Evolutionary conservation across 2,329 filamentous ascomycete genomes (phyloP), one percentile per base, ranked within the genome.

Genomic region (Aspergillus quadricinctus): DNA sequence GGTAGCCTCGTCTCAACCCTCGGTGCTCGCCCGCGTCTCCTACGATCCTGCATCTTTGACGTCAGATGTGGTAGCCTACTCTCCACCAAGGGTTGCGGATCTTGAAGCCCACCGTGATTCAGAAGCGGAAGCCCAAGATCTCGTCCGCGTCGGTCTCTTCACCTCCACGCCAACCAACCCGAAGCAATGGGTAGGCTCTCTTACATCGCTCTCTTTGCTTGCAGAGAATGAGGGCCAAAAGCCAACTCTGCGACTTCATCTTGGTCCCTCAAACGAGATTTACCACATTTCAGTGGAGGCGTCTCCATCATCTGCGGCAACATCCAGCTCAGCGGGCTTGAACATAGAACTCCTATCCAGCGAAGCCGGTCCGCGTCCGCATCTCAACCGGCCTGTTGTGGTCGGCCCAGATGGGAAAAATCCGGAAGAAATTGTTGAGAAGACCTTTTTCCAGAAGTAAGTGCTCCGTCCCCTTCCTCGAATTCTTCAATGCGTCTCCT

Each of bases 101-200:
- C 49, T 28, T 41, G 31, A 31, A 56, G 19, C 51, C 52, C 29
- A 48, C 55, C 9, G 21, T 14, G 37, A 57, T 51, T 29, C 58
- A 54, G 35, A 60, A 56, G 49, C 63, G 49, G 43, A 54, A 41
- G 72, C 80, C 62, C 73, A 79, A 53, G 77, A 79, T 65, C 80
- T 84, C 61, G 72, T 83, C 48, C 78, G 81, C 41, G 73, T 84
- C 6, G 82, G 81, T 57, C 77, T 83, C 35, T 80, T 76, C 63
- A 82, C 64, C 41, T 61, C 61, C 21, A 70, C 67, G 1, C 56
- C 66, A 1, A 61, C 66, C 27, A 69, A 69, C 48, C 50, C 66
- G 17, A 72, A 69, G 52, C 69, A 74, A 66, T 77, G 74, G 74
- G 67, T 72, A 8, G 74, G 75, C 6, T 74, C 72, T 37, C 64